Base-by-base conservation (phyloP, 805 yeast genomes). In the Hanseniaspora meyeri region DNA sequence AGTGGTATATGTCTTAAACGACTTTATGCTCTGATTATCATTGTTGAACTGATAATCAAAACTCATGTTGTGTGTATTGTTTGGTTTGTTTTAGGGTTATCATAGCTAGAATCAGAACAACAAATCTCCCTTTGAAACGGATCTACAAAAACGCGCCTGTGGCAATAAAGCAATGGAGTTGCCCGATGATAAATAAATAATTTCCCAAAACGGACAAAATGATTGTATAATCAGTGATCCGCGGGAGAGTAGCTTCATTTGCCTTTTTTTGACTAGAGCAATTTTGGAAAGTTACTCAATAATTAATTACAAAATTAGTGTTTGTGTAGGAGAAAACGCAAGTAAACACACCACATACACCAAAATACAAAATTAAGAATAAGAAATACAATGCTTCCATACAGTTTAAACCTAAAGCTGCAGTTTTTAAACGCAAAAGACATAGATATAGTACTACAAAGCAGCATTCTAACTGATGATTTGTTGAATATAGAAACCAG, bases 401-500 rank as follows among this genome's bases (percentile, higher is more conserved):
- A 43, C 16, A 37, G 38, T 17, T 19, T 52, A 3, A 20, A 45
- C 19, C 5, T 52, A 3, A 27, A 52, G 7, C 40, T 52, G 11
- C 43, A 40, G 12, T 38, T 52, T 38, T 16, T 45, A 14, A 38
- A 37, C 17, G 12, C 19, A 11, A 46, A 52, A 20, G 50, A 52
- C 48, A 46, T 52, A 19, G 56, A 52, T 16, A 45, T 45, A 16
- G 39, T 46, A 12, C 48, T 52, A 2, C 40, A 46, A 46, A 45
- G 51, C 8, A 36, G 56, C 17, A 31, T 52, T 5, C 16, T 52
- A 9, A 52, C 56, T 9, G 56, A 52, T 39, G 56, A 52, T n/a
- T n/a, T 52, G 7, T 37, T 52, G 6, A 52, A 52, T 36, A 52
- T 52, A 11, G 51, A 52, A 8, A 52, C 40, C 24, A 52, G 31